phyloP scores from a whole-genome alignment of 345 rosid genomes.

The Lenwebbia sp. region DNA sequence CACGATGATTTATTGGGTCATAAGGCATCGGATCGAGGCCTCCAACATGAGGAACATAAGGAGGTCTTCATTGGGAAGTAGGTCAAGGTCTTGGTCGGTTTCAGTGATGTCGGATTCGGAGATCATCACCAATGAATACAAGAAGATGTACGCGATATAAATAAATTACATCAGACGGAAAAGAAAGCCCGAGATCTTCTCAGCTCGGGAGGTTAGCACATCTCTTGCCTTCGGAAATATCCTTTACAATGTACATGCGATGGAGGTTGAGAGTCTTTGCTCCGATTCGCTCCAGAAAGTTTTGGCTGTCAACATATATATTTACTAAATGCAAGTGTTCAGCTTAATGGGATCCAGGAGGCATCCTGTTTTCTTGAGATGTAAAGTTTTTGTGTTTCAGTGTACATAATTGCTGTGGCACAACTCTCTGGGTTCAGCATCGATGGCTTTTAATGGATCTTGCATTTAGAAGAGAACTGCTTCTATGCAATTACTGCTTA shows the following conservation, averaged over 20 bases:
- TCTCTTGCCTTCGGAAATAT: not conserved
- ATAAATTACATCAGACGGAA: not conserved
- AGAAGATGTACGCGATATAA: conserved; percentile 77
- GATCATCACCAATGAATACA: conserved; percentile 42
- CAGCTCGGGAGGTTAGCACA: not conserved
- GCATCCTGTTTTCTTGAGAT: not conserved
- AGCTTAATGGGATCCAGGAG: not conserved
- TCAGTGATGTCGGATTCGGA: conserved; percentile 60
- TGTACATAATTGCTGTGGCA: not conserved
- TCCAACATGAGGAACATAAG: conserved; percentile 54
- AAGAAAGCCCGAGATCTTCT: not conserved
- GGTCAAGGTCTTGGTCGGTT: conserved; percentile 46
- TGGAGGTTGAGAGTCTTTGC: not conserved
- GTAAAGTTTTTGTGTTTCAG: not conserved
- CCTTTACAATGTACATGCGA: not conserved
- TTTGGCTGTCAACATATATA: not conserved
- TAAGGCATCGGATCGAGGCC: conserved; percentile 72
- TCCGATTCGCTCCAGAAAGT: not conserved
- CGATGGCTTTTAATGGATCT: not conserved
- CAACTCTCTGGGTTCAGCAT: not conserved
- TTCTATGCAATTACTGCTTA: not conserved
- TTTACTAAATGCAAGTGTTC: not conserved
- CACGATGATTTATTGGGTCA: conserved; percentile 93
- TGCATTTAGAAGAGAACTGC: not conserved
- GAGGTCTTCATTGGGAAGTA: conserved; percentile 46